Percentiles rank a stretch among this genome's conserved stretches.
Evolutionary conservation across 176 grass and related monocot species (phyloP).

Genomic region (Hordeum marinum): DNA sequence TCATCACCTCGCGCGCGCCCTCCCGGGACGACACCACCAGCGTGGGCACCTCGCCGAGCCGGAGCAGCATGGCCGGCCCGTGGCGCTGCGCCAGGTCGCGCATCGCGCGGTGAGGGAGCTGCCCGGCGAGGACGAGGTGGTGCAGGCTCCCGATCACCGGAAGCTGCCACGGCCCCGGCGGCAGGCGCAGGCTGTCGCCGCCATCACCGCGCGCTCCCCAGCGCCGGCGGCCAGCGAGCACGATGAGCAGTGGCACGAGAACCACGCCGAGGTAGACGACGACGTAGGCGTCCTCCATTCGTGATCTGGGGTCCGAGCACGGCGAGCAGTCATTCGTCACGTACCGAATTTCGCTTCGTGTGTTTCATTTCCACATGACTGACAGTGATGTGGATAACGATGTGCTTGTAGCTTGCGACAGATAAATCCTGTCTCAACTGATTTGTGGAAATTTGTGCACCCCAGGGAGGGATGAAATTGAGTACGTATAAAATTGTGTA

Average conservation of each 20-base stretch:
- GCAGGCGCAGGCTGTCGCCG: background rate
- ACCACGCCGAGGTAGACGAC: background rate
- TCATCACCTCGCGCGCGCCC: background rate
- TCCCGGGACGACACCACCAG: background rate
- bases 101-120: background rate
- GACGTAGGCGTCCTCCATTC: background rate
- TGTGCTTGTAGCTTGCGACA: background rate
- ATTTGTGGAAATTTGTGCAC: background rate
- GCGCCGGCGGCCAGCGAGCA: background rate
- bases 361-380: background rate
- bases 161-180: background rate
- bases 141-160: background rate
- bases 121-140: background rate
- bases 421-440: background rate
- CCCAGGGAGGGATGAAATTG: background rate
- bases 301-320: too few species aligned
- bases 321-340: too few species aligned
- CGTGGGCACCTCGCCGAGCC: background rate
- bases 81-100: background rate
- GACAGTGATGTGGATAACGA: background rate
- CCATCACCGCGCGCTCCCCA: too few species aligned
- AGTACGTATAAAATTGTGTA: background rate
- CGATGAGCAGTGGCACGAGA: background rate
- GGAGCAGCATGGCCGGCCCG: background rate
- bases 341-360: background rate